Percentiles rank a stretch among this genome's conserved stretches.
phyloP scores from a whole-genome alignment of 1,284 basidiomycete species.

The Hemileia vastatrix region DNA sequence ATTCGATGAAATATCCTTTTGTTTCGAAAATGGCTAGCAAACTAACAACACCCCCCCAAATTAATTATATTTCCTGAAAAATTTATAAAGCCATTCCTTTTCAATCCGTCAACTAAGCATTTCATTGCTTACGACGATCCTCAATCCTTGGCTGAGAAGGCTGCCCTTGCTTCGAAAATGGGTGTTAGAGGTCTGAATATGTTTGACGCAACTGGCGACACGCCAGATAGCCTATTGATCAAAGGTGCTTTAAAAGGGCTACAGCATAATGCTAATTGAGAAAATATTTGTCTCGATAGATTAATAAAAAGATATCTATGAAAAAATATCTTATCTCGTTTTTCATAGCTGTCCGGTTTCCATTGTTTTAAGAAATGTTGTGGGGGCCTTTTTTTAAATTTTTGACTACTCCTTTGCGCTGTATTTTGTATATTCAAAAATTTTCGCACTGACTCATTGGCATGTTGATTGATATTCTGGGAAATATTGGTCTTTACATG shows the following conservation, averaged over 20 bases:
- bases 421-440: too few relatives aligned
- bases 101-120: constrained; percentile 7
- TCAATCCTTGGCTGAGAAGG: constrained; percentile 12
- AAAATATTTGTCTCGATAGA: not conserved
- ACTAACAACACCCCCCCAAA: not conserved
- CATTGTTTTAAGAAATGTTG: not conserved
- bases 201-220: constrained; percentile 22
- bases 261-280: not conserved
- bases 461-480: too few relatives aligned
- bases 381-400: not conserved
- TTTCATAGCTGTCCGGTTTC: not conserved
- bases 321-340: not conserved
- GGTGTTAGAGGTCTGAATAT: constrained; percentile 20
- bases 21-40: not conserved
- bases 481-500: too few relatives aligned
- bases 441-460: too few relatives aligned
- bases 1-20: not conserved
- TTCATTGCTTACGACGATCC: constrained; percentile 22
- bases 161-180: constrained; percentile 1
- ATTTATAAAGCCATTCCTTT: constrained; percentile 20
- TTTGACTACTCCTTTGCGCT: not conserved
- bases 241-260: constrained; percentile 11
- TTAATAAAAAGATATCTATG: too few relatives aligned
- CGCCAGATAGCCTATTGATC: constrained; percentile 8
- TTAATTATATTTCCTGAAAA: not conserved